Conservation (phyloP, 345 rosid genomes). For the Euphorbia pulcherrima region DNA sequence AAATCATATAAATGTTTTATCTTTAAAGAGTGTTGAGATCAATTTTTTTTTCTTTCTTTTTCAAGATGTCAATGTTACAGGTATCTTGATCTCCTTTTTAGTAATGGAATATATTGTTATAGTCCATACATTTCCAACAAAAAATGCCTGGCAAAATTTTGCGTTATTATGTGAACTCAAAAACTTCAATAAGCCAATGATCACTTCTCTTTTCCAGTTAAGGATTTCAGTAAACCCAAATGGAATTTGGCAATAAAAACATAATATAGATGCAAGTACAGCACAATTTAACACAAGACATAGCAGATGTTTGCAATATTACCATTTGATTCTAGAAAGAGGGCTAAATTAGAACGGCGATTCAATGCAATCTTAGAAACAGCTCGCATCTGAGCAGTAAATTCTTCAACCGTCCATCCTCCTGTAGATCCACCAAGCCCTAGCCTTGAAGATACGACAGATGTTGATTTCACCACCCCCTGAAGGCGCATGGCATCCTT, state of each 20-base stretch:
- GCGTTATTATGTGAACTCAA: background rate
- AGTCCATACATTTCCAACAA: background rate
- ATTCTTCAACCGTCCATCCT: constrained; percentile 86
- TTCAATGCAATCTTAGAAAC: constrained; percentile 94
- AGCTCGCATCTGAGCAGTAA: constrained; percentile 90
- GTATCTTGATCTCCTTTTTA: background rate
- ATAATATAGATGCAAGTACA: background rate
- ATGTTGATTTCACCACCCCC: constrained; percentile 85
- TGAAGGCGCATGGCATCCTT: constrained; percentile 91
- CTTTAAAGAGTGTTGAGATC: background rate
- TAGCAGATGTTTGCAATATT: constrained; percentile 8
- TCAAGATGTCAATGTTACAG: background rate
- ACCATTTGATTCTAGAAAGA: constrained; percentile 80
- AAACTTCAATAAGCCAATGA: background rate
- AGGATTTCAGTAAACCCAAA: background rate
- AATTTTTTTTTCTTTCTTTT: background rate
- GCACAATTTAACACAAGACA: background rate
- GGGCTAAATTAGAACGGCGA: constrained; percentile 75
- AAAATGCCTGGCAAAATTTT: background rate
- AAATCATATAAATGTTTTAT: background rate
- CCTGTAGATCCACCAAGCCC: constrained; percentile 69
- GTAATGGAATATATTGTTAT: background rate
- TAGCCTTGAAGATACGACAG: constrained; percentile 65
- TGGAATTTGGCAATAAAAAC: background rate
- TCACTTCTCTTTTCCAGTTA: background rate